Base-by-base conservation (phyloP, 805 yeast genomes). In the Suhomyces sp. region DNA sequence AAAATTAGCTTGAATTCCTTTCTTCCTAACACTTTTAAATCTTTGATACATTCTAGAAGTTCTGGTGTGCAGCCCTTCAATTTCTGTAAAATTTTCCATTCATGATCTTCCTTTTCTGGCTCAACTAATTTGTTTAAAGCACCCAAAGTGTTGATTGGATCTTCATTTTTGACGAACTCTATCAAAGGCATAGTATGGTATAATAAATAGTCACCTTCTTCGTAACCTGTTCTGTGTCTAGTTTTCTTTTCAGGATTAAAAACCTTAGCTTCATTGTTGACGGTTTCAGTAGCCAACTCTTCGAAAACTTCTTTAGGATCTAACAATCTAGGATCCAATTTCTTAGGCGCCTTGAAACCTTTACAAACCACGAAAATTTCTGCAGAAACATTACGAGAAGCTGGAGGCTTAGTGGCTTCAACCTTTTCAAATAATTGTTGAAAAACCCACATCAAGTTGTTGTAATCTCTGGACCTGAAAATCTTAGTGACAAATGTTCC, bases 361-460 rank as follows among this genome's bases (percentile, higher is more conserved):
- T 81, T 81, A 65, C 99, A 93, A 23, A 90, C 97, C 30, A 93
- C 98, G 56, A 93, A 93, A 54, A 93, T 93, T 72, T 93, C 99
- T 2, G 99, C 99, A 57, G 98, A 91, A 21, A 93, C 99, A 63
- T 88, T 88, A 81, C 99, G 90, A 24, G 97, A 88, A 6, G 98
- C 90, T 6, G 99, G 98, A 6, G 99, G 99, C 57, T 93, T 93
- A 0, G 99, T 93, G 13, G 99, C 99, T 62, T 93, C 98, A 35
- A 93, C 98, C 56, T 84, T 90, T 35, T 88, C 96, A 56, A 93
- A 93, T 38, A 93, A 71, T 62, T 93, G 98, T 54, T 88, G 88
- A 68, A 93, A 91, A 4, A 91, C 95, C 99, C 99, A 93, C 76
- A 93, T 76, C 47, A 93, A 74, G 60, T 91, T 93, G 63, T 93